phyloP scores from a whole-genome alignment of 2,329 filamentous ascomycete species.

The Fusarium buharicum region DNA sequence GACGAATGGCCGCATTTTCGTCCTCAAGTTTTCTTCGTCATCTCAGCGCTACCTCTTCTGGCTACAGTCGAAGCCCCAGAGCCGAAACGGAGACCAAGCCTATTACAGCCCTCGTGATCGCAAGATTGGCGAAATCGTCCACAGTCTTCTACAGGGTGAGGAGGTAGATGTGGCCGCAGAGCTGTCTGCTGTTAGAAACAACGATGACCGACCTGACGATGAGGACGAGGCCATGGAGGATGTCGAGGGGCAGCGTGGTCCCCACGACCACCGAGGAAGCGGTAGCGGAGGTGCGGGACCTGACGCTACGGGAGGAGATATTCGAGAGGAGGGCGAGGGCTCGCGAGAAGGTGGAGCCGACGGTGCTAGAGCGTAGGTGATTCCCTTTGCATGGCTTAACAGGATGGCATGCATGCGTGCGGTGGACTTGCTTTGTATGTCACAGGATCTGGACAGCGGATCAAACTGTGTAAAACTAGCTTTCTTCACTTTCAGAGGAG shows the following conservation, averaged over 20 bases:
- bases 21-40: slow-evolving; percentile 92
- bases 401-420: slow-evolving; percentile 38
- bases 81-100: slow-evolving; percentile 71
- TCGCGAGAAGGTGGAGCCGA: slow-evolving; percentile 94
- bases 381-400: slow-evolving; percentile 48
- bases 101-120: slow-evolving; percentile 87
- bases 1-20: slow-evolving; percentile 89
- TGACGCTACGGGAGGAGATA: slow-evolving; percentile 88
- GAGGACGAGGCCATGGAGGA: slow-evolving; percentile 67
- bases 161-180: slow-evolving; percentile 83
- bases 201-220: slow-evolving; percentile 61
- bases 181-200: slow-evolving; percentile 70
- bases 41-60: slow-evolving; percentile 94
- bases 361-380: slow-evolving; percentile 99
- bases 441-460: slow-evolving; percentile 39
- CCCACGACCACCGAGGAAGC: slow-evolving; percentile 66
- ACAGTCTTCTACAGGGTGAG: slow-evolving; percentile 85
- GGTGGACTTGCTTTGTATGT: slow-evolving; percentile 37
- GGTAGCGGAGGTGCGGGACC: slow-evolving; percentile 84
- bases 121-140: slow-evolving; percentile 88
- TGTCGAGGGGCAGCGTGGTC: slow-evolving; percentile 71
- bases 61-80: slow-evolving; percentile 91
- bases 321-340: slow-evolving; percentile 88
- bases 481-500: slow-evolving; percentile 45
- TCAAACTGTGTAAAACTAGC: slow-evolving; percentile 50